Percentiles rank a stretch among this genome's conserved stretches.
phyloP scores from a whole-genome alignment of 2,329 filamentous ascomycete species.

The Aureobasidium sp. region DNA sequence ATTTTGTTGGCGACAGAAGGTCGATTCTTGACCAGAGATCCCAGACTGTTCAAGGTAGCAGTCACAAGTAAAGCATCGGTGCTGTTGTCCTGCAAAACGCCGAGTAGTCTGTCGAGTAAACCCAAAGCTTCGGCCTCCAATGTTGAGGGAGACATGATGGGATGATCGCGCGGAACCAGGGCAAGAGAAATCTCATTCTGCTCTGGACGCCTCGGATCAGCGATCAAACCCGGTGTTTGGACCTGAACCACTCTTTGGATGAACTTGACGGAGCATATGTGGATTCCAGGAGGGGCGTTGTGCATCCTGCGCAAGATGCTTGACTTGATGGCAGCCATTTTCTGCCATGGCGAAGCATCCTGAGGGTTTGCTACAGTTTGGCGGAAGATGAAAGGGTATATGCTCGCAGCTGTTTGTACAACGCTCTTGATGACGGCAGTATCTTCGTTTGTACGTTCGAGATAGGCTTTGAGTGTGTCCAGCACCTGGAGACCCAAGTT shows the following conservation, averaged over 20 bases:
- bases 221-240: conserved; percentile 75
- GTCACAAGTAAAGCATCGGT: conserved; percentile 85
- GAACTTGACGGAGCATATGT: conserved; percentile 96
- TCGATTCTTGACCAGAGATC: conserved; percentile 73
- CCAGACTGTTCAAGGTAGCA: conserved; percentile 82
- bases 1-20: conserved; percentile 80
- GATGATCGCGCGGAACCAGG: conserved; percentile 76
- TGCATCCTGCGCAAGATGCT: conserved; percentile 88
- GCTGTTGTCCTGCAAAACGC: conserved; percentile 76
- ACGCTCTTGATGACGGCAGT: conserved; percentile 73
- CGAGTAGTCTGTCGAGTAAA: conserved; percentile 79
- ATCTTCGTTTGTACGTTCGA: conserved; percentile 57
- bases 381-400: conserved; percentile 86
- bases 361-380: conserved; percentile 86
- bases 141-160: conserved; percentile 68
- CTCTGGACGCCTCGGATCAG: conserved; percentile 71
- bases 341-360: conserved; percentile 76
- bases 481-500: conserved; percentile 70
- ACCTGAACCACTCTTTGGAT: conserved; percentile 86
- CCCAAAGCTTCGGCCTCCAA: conserved; percentile 91
- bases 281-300: conserved; percentile 63
- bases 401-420: conserved; percentile 81
- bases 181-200: conserved; percentile 79
- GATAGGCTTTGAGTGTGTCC: conserved; percentile 56
- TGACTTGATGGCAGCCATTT: conserved; percentile 81